Evolutionary conservation across 495 filamentous ascomycete species (phyloP).

Genomic region (Pyrenula massariospora): DNA sequence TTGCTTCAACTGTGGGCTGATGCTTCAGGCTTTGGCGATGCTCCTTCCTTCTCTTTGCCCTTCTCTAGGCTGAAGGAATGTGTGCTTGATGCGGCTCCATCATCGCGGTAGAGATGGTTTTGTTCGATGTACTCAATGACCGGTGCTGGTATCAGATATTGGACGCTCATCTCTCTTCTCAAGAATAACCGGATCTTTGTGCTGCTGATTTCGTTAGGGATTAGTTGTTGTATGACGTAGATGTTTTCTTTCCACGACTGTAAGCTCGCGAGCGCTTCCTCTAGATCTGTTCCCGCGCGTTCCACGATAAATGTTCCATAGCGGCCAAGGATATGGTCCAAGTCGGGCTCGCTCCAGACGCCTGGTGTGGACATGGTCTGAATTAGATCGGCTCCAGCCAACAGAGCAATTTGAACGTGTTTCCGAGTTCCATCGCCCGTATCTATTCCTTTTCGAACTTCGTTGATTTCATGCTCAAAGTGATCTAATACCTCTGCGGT

Average conservation of each 20-base stretch:
- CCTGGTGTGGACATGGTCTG: slow-evolving; percentile 70
- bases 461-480: slow-evolving; percentile 81
- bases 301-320: slow-evolving; percentile 88
- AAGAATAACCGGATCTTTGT: slow-evolving; percentile 83
- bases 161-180: slow-evolving; percentile 67
- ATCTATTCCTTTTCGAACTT: slow-evolving; percentile 60
- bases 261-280: slow-evolving; percentile 64
- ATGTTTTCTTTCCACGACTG: slow-evolving; percentile 71
- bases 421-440: slow-evolving; percentile 45
- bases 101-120: slow-evolving; percentile 61
- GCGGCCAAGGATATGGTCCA: slow-evolving; percentile 75
- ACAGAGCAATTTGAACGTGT: slow-evolving; percentile 57
- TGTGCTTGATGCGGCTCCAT: slow-evolving; percentile 26
- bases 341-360: slow-evolving; percentile 73
- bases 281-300: slow-evolving; percentile 78
- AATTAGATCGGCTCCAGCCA: slow-evolving; percentile 74
- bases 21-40: neutral
- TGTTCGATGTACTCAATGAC: slow-evolving; percentile 73
- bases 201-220: slow-evolving; percentile 81
- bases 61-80: slow-evolving; percentile 26
- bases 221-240: slow-evolving; percentile 75
- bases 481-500: slow-evolving; percentile 84
- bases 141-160: slow-evolving; percentile 49
- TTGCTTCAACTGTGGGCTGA: no score
- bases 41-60: slow-evolving; percentile 2